Percentiles rank a stretch among this genome's conserved stretches.
These are phyloP conservation scores for Dactylellina leptospora DNA, from an alignment of 2,329 filamentous ascomycete species.

Conservation along the genomic window DNA sequence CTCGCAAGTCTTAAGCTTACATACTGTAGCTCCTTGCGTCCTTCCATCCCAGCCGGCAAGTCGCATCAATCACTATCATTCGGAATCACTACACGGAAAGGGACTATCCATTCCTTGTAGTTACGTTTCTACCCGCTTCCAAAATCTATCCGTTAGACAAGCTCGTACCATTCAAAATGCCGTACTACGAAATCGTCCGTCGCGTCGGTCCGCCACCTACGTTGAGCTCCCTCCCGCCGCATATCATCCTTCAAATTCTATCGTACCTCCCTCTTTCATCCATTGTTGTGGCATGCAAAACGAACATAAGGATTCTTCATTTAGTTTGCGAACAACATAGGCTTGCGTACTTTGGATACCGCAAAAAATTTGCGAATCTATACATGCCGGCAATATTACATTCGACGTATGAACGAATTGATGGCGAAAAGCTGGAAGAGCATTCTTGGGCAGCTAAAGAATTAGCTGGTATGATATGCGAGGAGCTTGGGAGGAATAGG, in stretches of 20 bases:
- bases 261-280: slow-evolving; percentile 24
- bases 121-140: too few relatives aligned
- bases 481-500: slow-evolving; percentile 26
- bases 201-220: background rate
- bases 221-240: slow-evolving; percentile 14
- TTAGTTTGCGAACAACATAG: slow-evolving; percentile 34
- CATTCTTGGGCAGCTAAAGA: slow-evolving; percentile 21
- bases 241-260: slow-evolving; percentile 15
- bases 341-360: slow-evolving; percentile 32
- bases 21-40: too few relatives aligned
- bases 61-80: too few relatives aligned
- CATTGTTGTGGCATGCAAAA: slow-evolving; percentile 19
- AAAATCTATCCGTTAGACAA: background rate
- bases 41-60: too few relatives aligned
- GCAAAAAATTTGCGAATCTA: slow-evolving; percentile 12
- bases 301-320: background rate
- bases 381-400: slow-evolving; percentile 30
- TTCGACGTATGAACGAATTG: slow-evolving; percentile 17
- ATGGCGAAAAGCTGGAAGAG: slow-evolving; percentile 16
- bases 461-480: slow-evolving; percentile 31
- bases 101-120: too few relatives aligned
- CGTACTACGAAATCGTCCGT: slow-evolving; percentile 19
- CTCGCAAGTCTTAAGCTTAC: too few relatives aligned
- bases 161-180: slow-evolving; percentile 28
- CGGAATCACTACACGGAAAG: too few relatives aligned